These are phyloP conservation scores for Corymbia maculata DNA, from an alignment of 345 rosid genomes.

Conservation along the genomic window DNA sequence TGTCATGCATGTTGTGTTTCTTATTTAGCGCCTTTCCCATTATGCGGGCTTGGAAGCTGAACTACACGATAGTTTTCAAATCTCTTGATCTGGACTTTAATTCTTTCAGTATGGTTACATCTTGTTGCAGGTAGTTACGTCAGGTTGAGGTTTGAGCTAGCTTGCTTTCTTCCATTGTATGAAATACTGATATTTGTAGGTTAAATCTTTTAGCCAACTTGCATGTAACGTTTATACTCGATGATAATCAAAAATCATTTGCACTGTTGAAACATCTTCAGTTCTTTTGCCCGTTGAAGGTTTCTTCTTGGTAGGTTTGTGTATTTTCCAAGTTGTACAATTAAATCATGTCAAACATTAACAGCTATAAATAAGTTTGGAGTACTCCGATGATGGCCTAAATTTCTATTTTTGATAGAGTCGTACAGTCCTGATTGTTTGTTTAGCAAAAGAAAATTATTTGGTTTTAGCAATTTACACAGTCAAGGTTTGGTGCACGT, in stretches of 20 bases:
- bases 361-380: not conserved
- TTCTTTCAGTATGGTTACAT: not conserved
- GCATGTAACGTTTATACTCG: not conserved
- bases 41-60: not conserved
- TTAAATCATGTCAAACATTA: not conserved
- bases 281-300: not conserved
- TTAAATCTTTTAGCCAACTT: not conserved
- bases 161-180: not conserved
- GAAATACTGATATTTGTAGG: not conserved
- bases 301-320: not conserved
- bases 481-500: not conserved
- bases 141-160: not conserved
- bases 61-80: not conserved
- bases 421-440: not conserved
- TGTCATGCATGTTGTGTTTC: not conserved
- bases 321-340: not conserved
- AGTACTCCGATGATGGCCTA: not conserved
- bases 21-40: not conserved
- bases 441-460: not conserved
- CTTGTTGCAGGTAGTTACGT: not conserved
- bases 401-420: not conserved
- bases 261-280: not conserved
- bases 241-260: not conserved
- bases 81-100: not conserved
- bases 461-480: not conserved